Percentiles rank a stretch among this genome's conserved stretches.
These are phyloP conservation scores for Trametes pubescens DNA, from an alignment of 1,284 basidiomycete species.

Conservation along the genomic window DNA sequence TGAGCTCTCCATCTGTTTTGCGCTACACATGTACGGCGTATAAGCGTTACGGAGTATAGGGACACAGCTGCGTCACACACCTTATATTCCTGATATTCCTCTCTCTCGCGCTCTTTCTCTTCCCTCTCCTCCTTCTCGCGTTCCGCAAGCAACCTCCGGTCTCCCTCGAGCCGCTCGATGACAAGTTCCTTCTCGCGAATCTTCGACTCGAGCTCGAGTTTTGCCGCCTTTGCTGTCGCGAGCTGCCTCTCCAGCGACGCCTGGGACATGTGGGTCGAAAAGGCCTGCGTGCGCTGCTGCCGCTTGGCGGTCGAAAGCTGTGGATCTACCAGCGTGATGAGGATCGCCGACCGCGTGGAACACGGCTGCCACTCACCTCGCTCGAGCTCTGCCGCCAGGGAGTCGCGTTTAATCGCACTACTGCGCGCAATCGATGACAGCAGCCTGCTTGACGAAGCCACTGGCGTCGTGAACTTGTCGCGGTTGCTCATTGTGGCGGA, in stretches of 20 bases:
- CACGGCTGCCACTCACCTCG: conserved; percentile 51
- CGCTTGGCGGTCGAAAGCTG: conserved; percentile 67
- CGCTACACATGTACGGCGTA: conserved; percentile 24
- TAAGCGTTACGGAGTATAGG: not conserved
- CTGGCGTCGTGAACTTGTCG: conserved; percentile 42
- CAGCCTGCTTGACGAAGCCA: conserved; percentile 31
- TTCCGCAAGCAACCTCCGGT: conserved; percentile 67
- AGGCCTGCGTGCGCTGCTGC: conserved; percentile 65
- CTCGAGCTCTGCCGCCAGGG: conserved; percentile 70
- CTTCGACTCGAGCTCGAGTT: conserved; percentile 68
- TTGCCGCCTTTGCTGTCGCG: conserved; percentile 61
- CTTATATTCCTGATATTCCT: conserved; percentile 59
- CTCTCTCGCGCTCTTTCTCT: conserved; percentile 63
- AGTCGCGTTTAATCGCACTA: conserved; percentile 59
- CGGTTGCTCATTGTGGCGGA: conserved; percentile 34
- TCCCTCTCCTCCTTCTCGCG: conserved; percentile 65
- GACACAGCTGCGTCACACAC: conserved; percentile 47
- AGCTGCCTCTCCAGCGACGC: conserved; percentile 70
- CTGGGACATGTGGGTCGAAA: conserved; percentile 64
- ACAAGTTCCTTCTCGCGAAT: conserved; percentile 64
- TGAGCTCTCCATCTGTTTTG: conserved; percentile 54
- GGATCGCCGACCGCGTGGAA: conserved; percentile 20
- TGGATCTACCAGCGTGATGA: conserved; percentile 53
- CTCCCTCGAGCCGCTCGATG: conserved; percentile 69
- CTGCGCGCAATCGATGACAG: conserved; percentile 36